Evolutionary conservation across 805 yeast species (phyloP).

Genomic region (Candida cerambycidarum): DNA sequence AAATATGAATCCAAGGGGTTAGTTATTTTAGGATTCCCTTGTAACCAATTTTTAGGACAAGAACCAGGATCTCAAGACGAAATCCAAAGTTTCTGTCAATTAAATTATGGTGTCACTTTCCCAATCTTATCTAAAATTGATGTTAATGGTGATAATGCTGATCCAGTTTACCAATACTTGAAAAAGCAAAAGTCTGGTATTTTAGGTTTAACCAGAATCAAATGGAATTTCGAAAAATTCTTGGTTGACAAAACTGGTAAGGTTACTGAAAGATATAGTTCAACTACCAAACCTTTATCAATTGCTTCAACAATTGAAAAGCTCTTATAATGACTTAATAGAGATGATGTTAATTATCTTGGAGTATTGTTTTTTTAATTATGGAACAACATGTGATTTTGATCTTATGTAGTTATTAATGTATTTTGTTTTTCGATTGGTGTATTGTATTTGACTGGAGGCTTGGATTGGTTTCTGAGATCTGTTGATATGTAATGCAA

Average conservation of each 20-base stretch:
- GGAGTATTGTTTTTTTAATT: neutral
- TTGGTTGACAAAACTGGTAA: constrained; percentile 41
- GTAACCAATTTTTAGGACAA: constrained; percentile 44
- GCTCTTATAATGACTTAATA: constrained; percentile 33
- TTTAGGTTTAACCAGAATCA: constrained; percentile 41
- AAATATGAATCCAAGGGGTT: constrained; percentile 37
- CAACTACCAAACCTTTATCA: constrained; percentile 52
- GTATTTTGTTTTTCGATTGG: no score
- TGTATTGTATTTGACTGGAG: no score
- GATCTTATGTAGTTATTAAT: no score
- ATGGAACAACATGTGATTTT: no score
- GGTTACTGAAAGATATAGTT: constrained; percentile 55
- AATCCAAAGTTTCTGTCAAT: constrained; percentile 67
- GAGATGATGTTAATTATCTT: neutral
- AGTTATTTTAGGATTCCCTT: constrained; percentile 44
- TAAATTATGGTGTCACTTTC: constrained; percentile 89
- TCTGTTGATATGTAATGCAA: no score
- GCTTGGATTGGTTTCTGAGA: no score
- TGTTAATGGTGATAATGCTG: constrained; percentile 82
- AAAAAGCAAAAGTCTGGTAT: constrained; percentile 57
- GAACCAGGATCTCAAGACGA: constrained; percentile 51
- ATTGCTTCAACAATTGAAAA: constrained; percentile 51
- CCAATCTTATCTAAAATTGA: constrained; percentile 84
- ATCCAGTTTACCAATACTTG: constrained; percentile 77
- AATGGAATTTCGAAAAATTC: constrained; percentile 49